Evolutionary conservation across 345 rosid genomes (phyloP).

Genomic region (Aquilaria yunnanensis): DNA sequence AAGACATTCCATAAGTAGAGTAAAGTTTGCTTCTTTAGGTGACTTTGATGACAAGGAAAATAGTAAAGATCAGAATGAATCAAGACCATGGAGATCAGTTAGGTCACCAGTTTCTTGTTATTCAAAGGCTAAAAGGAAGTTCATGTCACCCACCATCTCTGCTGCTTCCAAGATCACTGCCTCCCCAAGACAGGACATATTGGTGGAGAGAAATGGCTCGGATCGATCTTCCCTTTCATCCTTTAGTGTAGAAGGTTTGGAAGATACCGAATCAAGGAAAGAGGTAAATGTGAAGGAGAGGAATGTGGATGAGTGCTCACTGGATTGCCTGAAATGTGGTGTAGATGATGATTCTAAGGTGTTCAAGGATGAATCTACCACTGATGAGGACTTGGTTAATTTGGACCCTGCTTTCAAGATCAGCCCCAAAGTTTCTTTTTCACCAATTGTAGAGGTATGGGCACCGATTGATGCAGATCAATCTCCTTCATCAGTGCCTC

Average conservation of each 20-base stretch:
- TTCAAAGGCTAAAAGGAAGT: constrained; percentile 51
- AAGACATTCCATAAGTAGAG: constrained; percentile 41
- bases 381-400: constrained; percentile 32
- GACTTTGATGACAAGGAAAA: constrained; percentile 66
- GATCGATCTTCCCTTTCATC: constrained; percentile 38
- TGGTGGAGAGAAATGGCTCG: constrained; percentile 52
- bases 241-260: constrained; percentile 33
- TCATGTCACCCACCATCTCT: constrained; percentile 88
- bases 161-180: constrained; percentile 68
- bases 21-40: constrained; percentile 21
- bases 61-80: constrained; percentile 26
- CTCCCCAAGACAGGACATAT: constrained; percentile 69
- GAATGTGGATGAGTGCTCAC: constrained; percentile 11
- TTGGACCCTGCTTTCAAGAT: constrained; percentile 41
- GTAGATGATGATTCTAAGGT: no score
- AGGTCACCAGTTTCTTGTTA: constrained; percentile 24
- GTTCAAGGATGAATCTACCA: constrained; percentile 2
- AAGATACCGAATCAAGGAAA: constrained; percentile 15
- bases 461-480: constrained; percentile 51
- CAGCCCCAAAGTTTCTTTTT: constrained; percentile 26
- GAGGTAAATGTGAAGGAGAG: constrained; percentile 23
- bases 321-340: no score
- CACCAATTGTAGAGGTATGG: constrained; percentile 32
- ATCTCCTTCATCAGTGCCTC: no score
- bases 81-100: constrained; percentile 25